Base-by-base conservation (phyloP, 768 basidiomycete genomes). In the Xanthoconium purpureum region DNA sequence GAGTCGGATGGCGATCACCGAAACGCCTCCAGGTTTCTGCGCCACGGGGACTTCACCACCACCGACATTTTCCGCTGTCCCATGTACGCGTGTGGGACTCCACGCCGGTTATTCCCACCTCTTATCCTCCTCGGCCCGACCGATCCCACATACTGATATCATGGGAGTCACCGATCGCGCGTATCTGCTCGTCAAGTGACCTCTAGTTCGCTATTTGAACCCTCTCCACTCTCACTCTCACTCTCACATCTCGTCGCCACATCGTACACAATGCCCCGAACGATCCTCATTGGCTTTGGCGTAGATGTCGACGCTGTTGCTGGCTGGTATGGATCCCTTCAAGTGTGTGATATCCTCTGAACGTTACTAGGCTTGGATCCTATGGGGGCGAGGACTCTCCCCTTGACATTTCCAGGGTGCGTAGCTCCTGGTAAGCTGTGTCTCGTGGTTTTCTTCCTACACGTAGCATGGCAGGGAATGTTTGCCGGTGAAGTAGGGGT, bases 301-400 rank as follows among this genome's bases (percentile, higher is more conserved):
- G 84, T 88, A 10, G 87, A 91, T 57, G 85, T 90, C 3, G 88
- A 91, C 54, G 87, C 87, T 3, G 88, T 89, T 5, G 81, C 87
- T 17, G 88, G 88, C 61, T 90, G 88, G 87, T 82, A 66, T 12
- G 52, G 14, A 28, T 33, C 38, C 37, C 5, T 48, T 9, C 5
- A 9, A 11, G 9, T 11, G 3, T 6, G 15, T 29, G 10, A 6
- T 13, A 15, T 44, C 6, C 12, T 43, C 47, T 52, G 42, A 54
- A 39, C 43, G 1, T 47, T 33, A 6, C 32, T 46, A 87, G 84
- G 84, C 76, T 87, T 15, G 87, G 88, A 7, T 85, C 85, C 0
- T 88, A 89, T 64, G 87, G 87, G 4, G 88, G 87, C n/a, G 83
- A 88, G 60, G 81, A 89, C 64, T 85, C 82, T 0, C 83, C 85